A percentile compares a stretch with the other conserved stretches of the same genome.
Evolutionary conservation across 116 monocot genomes (phyloP).

Genomic region (Zostera marina): DNA sequence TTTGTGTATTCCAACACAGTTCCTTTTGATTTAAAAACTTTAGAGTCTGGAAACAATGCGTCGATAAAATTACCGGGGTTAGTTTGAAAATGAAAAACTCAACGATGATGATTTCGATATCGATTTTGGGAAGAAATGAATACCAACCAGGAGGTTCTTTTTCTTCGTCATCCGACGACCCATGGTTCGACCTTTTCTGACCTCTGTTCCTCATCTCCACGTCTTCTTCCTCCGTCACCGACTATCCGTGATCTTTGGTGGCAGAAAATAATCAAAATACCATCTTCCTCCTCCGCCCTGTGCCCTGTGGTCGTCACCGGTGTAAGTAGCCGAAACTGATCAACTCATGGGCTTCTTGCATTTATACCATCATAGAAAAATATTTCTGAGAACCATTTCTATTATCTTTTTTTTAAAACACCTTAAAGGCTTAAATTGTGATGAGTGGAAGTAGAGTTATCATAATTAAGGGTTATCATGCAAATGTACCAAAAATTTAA

Average conservation of each 20-base stretch:
- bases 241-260: neutral
- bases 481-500: too few relatives aligned
- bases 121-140: neutral
- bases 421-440: too few relatives aligned
- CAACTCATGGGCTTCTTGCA: too few relatives aligned
- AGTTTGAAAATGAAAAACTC: neutral
- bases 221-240: neutral
- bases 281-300: neutral
- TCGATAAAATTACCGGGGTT: neutral
- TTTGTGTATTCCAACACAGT: neutral
- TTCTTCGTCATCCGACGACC: neutral
- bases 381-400: too few relatives aligned
- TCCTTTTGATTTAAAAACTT: neutral
- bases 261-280: neutral
- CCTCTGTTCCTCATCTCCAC: constrained; percentile 2
- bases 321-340: too few relatives aligned
- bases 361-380: too few relatives aligned
- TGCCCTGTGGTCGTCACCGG: too few relatives aligned
- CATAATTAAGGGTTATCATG: too few relatives aligned
- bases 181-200: neutral
- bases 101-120: neutral
- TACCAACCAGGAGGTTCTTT: constrained; percentile 1
- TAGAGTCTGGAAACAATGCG: neutral
- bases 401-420: too few relatives aligned
- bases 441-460: too few relatives aligned